A percentile compares a stretch with the other conserved stretches of the same genome.
Evolutionary conservation across 2,329 filamentous ascomycete genomes (phyloP).

Genomic region (Neonectria sp.): DNA sequence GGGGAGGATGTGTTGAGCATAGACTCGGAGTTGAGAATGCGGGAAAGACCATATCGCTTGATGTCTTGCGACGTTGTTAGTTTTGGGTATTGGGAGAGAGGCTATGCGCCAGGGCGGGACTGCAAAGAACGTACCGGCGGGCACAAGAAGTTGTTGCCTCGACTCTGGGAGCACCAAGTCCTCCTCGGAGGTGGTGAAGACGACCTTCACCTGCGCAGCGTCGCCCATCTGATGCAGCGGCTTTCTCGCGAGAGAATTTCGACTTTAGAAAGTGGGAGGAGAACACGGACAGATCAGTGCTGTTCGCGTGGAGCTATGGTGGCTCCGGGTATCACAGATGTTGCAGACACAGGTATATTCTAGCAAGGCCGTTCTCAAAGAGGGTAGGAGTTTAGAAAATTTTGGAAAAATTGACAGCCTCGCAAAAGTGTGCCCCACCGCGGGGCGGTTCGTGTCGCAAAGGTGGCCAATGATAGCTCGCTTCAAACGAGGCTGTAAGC

Average conservation of each 20-base stretch:
- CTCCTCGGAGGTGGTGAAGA: conserved; percentile 75
- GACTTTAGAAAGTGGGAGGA: not conserved
- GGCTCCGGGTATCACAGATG: conserved; percentile 36
- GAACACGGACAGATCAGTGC: not conserved
- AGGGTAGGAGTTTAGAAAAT: conserved; percentile 42
- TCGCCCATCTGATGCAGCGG: conserved; percentile 53
- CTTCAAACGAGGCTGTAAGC: conserved; percentile 40
- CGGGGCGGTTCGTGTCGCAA: conserved; percentile 30
- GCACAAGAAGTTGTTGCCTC: conserved; percentile 74
- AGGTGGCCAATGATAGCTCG: conserved; percentile 19
- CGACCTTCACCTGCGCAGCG: conserved; percentile 73
- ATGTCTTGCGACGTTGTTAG: conserved; percentile 63
- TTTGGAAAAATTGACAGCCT: conserved; percentile 48
- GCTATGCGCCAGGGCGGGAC: not conserved
- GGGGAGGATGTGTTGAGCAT: conserved; percentile 77
- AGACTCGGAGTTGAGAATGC: conserved; percentile 79
- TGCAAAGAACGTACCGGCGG: conserved; percentile 62
- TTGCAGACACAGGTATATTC: conserved; percentile 21
- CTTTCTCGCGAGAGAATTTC: not conserved
- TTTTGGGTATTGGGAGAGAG: not conserved
- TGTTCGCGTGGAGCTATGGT: conserved; percentile 28
- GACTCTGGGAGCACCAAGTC: conserved; percentile 75
- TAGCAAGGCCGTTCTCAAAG: conserved; percentile 30
- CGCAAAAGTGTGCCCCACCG: conserved; percentile 42
- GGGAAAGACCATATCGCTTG: conserved; percentile 78